These are phyloP conservation scores for Asparagopsis taxiformis DNA, from an alignment of 31 red algal genomes.

Conservation along the genomic window DNA sequence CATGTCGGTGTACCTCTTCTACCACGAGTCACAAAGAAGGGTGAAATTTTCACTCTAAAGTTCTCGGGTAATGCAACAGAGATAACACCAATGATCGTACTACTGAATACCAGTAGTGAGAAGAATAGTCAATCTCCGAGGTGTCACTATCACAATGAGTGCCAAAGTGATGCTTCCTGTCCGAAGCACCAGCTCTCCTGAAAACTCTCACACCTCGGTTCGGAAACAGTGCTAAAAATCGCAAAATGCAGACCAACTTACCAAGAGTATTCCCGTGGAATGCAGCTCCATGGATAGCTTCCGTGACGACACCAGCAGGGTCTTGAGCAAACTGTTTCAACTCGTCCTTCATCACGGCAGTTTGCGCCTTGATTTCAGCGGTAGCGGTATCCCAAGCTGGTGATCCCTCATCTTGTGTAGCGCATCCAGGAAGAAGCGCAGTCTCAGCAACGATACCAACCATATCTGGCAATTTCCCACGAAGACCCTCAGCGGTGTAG, in stretches of 20 bases:
- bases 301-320: conserved; percentile 57
- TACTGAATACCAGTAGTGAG: conserved; percentile 13
- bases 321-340: conserved; percentile 56
- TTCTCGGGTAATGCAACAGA: neutral
- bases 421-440: conserved; percentile 41
- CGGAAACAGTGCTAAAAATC: no score
- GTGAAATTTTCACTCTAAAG: neutral
- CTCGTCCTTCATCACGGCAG: conserved; percentile 64
- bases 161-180: conserved; percentile 4
- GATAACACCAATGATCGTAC: neutral
- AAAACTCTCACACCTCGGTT: conserved; percentile 57
- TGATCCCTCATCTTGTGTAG: conserved; percentile 1
- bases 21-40: neutral
- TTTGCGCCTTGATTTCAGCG: conserved; percentile 73
- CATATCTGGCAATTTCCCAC: conserved; percentile 65
- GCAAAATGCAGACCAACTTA: conserved; percentile 47
- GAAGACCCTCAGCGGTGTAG: conserved; percentile 86
- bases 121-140: conserved; percentile 37
- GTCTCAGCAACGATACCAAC: conserved; percentile 68
- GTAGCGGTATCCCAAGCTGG: conserved; percentile 52
- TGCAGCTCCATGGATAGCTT: conserved; percentile 86
- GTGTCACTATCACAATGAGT: conserved; percentile 47
- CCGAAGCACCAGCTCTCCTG: conserved; percentile 9
- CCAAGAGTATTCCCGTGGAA: conserved; percentile 90
- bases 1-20: neutral